Conservation (phyloP, 306 rosid genomes). For the Fragaria ananassa region DNA sequence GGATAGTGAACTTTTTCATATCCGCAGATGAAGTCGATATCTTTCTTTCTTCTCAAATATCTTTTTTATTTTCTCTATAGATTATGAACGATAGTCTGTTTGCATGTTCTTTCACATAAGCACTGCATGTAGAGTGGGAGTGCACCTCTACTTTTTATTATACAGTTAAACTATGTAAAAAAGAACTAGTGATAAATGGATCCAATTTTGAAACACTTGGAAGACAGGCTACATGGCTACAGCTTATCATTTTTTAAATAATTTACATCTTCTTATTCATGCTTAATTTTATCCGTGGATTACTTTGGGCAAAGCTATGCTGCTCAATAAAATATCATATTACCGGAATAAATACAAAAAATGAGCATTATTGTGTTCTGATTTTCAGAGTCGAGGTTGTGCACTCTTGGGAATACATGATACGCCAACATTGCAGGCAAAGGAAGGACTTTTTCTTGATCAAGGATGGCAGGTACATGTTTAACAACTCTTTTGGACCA, state of each 20-base stretch:
- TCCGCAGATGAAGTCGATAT: neutral
- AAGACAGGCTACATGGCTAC: neutral
- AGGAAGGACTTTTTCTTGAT: slow-evolving; percentile 77
- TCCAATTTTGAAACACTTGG: neutral
- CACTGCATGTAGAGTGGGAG: neutral
- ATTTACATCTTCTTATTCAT: neutral
- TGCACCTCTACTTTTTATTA: neutral
- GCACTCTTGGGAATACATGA: slow-evolving; percentile 24
- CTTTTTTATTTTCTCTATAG: neutral
- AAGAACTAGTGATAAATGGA: neutral
- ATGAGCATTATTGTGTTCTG: neutral
- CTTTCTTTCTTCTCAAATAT: neutral
- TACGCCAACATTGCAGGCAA: slow-evolving; percentile 38
- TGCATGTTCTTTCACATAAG: neutral
- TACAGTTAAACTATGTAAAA: neutral
- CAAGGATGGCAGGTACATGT: slow-evolving; percentile 84
- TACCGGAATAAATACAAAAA: neutral
- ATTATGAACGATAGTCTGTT: neutral
- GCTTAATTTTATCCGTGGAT: neutral
- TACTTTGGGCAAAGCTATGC: neutral
- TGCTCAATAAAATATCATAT: neutral
- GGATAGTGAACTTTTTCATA: neutral
- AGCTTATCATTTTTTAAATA: neutral
- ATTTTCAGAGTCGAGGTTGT: slow-evolving; percentile 24
- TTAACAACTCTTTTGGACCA: neutral